Evolutionary conservation across 108 stramenopile genomes (phyloP), one percentile per base, ranked within the genome.

Genomic region (Pseudonitzschia delicatissima): DNA sequence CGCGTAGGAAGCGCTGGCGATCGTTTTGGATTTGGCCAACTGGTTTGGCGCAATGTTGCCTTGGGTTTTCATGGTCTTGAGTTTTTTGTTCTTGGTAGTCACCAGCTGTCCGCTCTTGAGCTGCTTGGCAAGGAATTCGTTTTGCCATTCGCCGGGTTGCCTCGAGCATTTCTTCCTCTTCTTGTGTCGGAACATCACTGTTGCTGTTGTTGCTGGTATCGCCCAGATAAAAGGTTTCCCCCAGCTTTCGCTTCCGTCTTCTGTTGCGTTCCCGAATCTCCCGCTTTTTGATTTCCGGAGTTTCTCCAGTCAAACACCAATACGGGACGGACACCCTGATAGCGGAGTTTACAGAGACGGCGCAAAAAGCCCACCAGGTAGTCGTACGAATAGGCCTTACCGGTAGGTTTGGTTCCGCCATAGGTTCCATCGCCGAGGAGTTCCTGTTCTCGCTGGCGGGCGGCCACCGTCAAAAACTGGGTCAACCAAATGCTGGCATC

Each of bases 281-380:
- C 45, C 90, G 69, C 35, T 69, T 64, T 68, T 99, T 99, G 25
- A 99, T 82, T 37, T 82, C 88, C 11, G 99, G 99, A 52, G 91
- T 92, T 1, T 73, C 78, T n/a, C 97, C 98, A n/a, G 71, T 99
- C 98, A 63, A 99, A 98, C 18, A 99, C 98, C 20, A 99, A 88
- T 33, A 99, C 96, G 8, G 99, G 98, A 37, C 87, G 80, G 33
- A 99, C 96, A 15, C 87, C 81, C 68, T 98, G 92, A 69, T 80
- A 99, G 20, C 96, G 80, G 39, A 99, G 72, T 68, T 94, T 93
- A 65, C 93, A 89, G 42, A 99, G 62, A 18, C 99, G 76, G 20
- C 97, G 88, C 17, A 99, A 66, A 37, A 96, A 95, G 8, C 97
- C 96, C 4, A 97, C 71, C 27, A 99, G 70, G 77, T 98, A 98